Conservation (phyloP, 768 basidiomycete species). For the Porphyrellus cyaneotinctus region DNA sequence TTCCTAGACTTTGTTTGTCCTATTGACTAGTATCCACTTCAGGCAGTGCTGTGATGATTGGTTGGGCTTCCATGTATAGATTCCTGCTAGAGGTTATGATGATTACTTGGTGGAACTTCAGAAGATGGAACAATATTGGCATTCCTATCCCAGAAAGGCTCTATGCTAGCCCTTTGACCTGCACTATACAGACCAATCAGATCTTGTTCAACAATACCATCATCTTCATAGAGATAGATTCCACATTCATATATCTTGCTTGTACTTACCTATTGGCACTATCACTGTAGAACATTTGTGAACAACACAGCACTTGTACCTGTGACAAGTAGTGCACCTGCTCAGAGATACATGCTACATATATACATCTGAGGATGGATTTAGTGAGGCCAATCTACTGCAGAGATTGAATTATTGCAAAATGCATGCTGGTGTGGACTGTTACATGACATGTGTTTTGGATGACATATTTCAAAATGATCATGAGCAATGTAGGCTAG, state of each 20-base stretch:
- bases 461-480: background rate
- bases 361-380: conserved; percentile 49
- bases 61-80: conserved; percentile 83
- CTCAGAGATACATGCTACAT: conserved; percentile 31
- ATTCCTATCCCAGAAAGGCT: too few species aligned
- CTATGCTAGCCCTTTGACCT: too few species aligned
- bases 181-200: too few species aligned
- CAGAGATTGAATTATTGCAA: conserved; percentile 36
- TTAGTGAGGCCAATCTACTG: conserved; percentile 57
- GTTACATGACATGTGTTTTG: background rate
- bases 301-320: conserved; percentile 59
- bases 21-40: background rate
- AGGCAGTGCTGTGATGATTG: conserved; percentile 99
- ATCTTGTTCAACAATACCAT: too few species aligned
- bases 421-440: conserved; percentile 2
- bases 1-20: background rate
- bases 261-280: too few species aligned
- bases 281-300: conserved; percentile 59
- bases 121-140: too few species aligned
- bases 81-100: conserved; percentile 59
- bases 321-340: conserved; percentile 60
- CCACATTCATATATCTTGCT: too few species aligned
- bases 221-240: too few species aligned
- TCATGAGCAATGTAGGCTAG: background rate
- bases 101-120: conserved; percentile 56